Conservation (phyloP, 768 basidiomycete genomes). For the Naganishia friedmannii region DNA sequence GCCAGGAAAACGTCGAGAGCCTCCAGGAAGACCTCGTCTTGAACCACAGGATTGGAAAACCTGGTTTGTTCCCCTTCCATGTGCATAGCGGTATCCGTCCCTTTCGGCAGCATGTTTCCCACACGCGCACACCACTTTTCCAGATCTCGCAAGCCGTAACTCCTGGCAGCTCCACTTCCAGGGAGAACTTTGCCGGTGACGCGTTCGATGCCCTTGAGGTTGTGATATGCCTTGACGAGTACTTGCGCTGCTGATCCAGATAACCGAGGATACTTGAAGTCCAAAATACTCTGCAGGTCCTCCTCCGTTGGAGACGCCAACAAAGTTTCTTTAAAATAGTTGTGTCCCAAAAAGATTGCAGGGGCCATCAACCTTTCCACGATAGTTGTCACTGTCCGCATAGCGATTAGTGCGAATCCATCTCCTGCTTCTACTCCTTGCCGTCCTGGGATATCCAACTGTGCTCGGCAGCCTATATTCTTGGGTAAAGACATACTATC, state of each 20-base stretch:
- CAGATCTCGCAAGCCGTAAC: conserved; percentile 66
- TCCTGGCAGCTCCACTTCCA: conserved; percentile 21
- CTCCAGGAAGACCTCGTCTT: conserved; percentile 85
- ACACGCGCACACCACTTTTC: conserved; percentile 79
- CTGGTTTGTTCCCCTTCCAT: conserved; percentile 32
- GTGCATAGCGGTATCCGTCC: conserved; percentile 50
- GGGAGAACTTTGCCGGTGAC: conserved; percentile 1
- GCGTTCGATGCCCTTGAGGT: conserved; percentile 50
- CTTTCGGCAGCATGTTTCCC: conserved; percentile 60
- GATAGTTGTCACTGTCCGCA: conserved; percentile 63
- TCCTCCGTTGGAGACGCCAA: conserved; percentile 62
- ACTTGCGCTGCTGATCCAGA: conserved; percentile 56
- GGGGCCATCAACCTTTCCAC: conserved; percentile 57
- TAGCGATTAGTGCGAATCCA: conserved; percentile 83
- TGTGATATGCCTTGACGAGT: conserved; percentile 69
- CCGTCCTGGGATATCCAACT: conserved; percentile 70
- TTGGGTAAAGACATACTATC: conserved; percentile 66
- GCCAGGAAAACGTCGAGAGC: conserved; percentile 82
- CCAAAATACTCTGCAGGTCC: conserved; percentile 71
- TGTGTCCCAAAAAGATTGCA: conserved; percentile 76
- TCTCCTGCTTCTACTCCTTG: conserved; percentile 72
- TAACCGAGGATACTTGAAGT: conserved; percentile 65
- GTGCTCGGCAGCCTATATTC: conserved; percentile 64
- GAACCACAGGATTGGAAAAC: conserved; percentile 69
- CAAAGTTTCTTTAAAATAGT: conserved; percentile 73